A percentile compares a stretch with the other conserved stretches of the same genome.
Evolutionary conservation across 192 early-diverging fungal genomes (phyloP).

Genomic region (Spizellomyces sp.): DNA sequence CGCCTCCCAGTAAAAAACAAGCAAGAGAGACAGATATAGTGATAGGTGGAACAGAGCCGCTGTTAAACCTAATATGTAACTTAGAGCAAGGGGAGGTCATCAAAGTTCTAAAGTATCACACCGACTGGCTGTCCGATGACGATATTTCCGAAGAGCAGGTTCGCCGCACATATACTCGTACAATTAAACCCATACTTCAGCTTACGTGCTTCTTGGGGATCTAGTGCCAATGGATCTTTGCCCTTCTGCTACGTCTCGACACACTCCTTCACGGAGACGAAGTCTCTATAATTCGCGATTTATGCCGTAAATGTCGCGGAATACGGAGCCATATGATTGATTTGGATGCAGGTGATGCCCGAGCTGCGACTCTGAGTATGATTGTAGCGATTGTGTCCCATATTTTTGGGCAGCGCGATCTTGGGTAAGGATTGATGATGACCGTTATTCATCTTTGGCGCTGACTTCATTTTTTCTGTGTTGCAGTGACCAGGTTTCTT

Average conservation of each 20-base stretch:
- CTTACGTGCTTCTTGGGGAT: too few species aligned
- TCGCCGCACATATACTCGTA: too few species aligned
- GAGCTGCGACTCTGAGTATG: constrained; percentile 32
- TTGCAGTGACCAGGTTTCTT: too few species aligned
- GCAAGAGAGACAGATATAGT: too few species aligned
- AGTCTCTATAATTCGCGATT: constrained; percentile 18
- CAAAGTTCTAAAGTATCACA: constrained; percentile 11
- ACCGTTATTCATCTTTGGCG: too few species aligned
- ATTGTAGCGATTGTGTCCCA: constrained; percentile 24
- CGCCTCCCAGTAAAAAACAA: too few species aligned
- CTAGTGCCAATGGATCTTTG: constrained; percentile 37
- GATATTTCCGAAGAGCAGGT: constrained; percentile 22
- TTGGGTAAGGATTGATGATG: constrained; percentile 8
- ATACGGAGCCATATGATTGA: constrained; percentile 17
- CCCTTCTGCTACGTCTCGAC: constrained; percentile 25
- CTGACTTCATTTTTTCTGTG: too few species aligned
- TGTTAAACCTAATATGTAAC: background rate
- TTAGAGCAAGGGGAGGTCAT: constrained; percentile 20
- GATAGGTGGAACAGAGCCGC: background rate
- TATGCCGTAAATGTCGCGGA: constrained; percentile 21
- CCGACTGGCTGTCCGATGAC: constrained; percentile 6
- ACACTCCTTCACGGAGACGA: constrained; percentile 28
- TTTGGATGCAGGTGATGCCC: constrained; percentile 14
- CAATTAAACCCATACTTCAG: too few species aligned
- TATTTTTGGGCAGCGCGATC: constrained; percentile 29